Evolutionary conservation across 1,284 basidiomycete genomes (phyloP), one percentile per base, ranked within the genome.

Genomic region (Cystobasidiaceae sp.): DNA sequence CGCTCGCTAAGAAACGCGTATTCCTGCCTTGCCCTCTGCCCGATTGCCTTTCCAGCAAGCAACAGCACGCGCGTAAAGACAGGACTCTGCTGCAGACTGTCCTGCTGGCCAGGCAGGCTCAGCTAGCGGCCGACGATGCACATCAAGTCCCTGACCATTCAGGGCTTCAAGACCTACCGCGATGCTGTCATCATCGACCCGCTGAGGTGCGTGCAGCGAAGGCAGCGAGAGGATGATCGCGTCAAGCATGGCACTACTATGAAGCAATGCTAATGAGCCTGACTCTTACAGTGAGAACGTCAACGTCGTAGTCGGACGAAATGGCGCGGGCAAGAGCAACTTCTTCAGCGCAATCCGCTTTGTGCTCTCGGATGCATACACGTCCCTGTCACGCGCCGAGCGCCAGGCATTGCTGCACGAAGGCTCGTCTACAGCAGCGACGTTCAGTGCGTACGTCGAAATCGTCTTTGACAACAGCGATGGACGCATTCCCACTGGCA

Each of bases 351-450:
- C 65, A 13, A 96, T 97, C 74, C 89, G 94, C 8, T 98, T 98
- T 74, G 94, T 98, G 3, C 82, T 98, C 6, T 93, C 92, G 5
- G 96, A 98, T 80, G 93, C 93, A 27, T 97, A 98, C 75, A 93
- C 91, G 0, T 93, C 90, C 39, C 89, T 98, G 86, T 86, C 87
- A 9, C 83, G 90, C 50, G 93, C 97, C 75, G 94, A 97, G 78
- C 85, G 94, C 17, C 90, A 93, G 74, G 83, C 89, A 0, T 82
- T 98, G 5, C 80, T 98, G 4, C 94, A 97, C 73, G 94, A 97
- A 78, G 93, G 93, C 44, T 86, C 91, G 2, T 89, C 88, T 28
- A 86, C 87, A 21, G 85, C 89, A 0, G 88, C 90, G 1, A 97
- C 94, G 0, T 82, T 97, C 61, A 93, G 90, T 48, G 94, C 96